Base-by-base conservation (phyloP, 208 protist species). In the Acanthamoeba culbertsoni region DNA sequence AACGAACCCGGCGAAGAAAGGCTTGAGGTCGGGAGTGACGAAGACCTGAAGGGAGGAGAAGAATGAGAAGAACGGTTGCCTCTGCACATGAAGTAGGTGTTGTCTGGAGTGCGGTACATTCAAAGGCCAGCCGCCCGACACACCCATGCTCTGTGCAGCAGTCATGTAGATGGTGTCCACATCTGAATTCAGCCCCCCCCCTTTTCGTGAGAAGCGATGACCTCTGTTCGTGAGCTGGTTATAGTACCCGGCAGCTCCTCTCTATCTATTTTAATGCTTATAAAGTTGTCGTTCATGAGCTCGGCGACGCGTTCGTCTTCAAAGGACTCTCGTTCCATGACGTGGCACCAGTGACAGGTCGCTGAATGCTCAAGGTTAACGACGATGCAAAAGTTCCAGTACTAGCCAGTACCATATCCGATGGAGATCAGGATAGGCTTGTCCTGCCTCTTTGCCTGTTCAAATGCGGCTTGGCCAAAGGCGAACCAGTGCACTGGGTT, bases 401-500 rank as follows among this genome's bases (percentile, higher is more conserved):
- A 40, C 10, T 3, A 8, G 28, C 93, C 96, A 40, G 94, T 93
- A 55, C 95, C 55, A 45, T 97, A 97, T 42, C 96, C 96, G 48
- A 97, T 93, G 33, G 93, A 95, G 7, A 97, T 94, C 90, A 97
- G 95, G 55, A 96, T 95, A 31, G 93, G 95, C 51, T 93, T 96
- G 46, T 95, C 53, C 31, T 86, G 59, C 33, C 43, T 18, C n/a
- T 37, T 93, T 20, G 95, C 95, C 31, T 91, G 55, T 40, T 96
- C 75, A 94, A 96, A 95, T 8, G 95, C 95, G 42, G 91, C 40
- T 42, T 71, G 43, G 10, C 93, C 86, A 79, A 94, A 96, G n/a
- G 95, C 94, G 23, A 92, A 95, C 95, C 95, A 96, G 93, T 96
- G 73, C 20, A 96, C 95, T 16, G 95, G 95, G 89, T 96, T 96